These are phyloP conservation scores for Tilletiopsis washingtonensis DNA, from an alignment of 1,284 basidiomycete genomes.

Conservation along the genomic window DNA sequence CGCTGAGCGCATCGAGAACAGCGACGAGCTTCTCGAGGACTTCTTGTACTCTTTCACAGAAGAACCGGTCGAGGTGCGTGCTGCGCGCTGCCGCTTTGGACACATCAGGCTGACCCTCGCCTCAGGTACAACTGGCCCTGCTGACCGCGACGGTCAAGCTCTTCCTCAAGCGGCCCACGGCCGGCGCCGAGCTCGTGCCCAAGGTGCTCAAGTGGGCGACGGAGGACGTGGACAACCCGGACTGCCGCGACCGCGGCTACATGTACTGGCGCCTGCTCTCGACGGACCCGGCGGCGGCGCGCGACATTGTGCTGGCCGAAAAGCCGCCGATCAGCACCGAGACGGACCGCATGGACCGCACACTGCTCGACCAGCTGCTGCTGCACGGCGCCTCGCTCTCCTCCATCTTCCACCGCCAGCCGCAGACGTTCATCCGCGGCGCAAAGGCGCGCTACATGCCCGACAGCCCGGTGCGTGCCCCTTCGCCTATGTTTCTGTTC, in stretches of 20 bases:
- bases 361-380: constrained; percentile 41
- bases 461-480: too few species aligned
- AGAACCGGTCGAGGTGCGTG: constrained; percentile 76
- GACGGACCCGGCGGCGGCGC: constrained; percentile 79
- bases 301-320: constrained; percentile 80
- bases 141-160: constrained; percentile 93
- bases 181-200: constrained; percentile 81
- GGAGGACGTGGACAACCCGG: constrained; percentile 94
- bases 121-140: constrained; percentile 85
- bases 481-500: neutral
- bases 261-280: constrained; percentile 99
- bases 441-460: constrained; percentile 22
- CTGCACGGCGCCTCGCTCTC: constrained; percentile 38
- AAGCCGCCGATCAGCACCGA: constrained; percentile 97
- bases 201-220: constrained; percentile 95
- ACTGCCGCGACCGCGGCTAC: constrained; percentile 90
- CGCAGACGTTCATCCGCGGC: constrained; percentile 36
- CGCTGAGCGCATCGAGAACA: constrained; percentile 89
- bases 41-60: constrained; percentile 85
- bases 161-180: constrained; percentile 88
- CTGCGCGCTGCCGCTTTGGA: neutral
- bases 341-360: constrained; percentile 75
- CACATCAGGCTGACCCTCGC: neutral
- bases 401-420: constrained; percentile 38
- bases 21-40: constrained; percentile 88